Percentiles rank a stretch among this genome's conserved stretches.
These are phyloP conservation scores for Trichaptum fuscoviolaceum DNA, from an alignment of 768 basidiomycete species.

Conservation along the genomic window DNA sequence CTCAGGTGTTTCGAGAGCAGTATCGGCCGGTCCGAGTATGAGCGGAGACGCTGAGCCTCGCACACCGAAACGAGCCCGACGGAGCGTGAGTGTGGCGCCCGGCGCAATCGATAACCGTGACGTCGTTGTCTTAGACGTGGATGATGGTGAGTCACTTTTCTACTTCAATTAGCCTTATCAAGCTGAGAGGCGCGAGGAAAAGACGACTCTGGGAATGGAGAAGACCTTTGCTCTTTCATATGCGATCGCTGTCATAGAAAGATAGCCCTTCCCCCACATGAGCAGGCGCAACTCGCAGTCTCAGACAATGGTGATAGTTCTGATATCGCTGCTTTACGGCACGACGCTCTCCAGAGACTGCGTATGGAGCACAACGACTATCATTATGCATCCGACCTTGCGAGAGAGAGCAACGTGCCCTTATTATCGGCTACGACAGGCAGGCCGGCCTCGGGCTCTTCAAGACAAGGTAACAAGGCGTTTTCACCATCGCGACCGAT, in stretches of 20 bases:
- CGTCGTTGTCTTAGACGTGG: not conserved
- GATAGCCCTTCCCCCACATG: conserved; percentile 29
- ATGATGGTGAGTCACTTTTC: not conserved
- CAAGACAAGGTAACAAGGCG: conserved; percentile 13
- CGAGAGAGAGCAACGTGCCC: conserved; percentile 33
- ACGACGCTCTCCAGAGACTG: conserved; percentile 34
- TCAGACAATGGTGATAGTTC: conserved; percentile 19
- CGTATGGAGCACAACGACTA: conserved; percentile 81
- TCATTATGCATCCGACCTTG: conserved; percentile 80
- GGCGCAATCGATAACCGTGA: not conserved
- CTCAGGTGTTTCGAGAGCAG: not conserved
- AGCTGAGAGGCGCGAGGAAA: not conserved
- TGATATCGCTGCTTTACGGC: conserved; percentile 26
- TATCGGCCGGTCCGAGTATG: not conserved
- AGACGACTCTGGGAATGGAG: not conserved
- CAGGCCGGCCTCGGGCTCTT: conserved; percentile 13
- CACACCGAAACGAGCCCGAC: conserved; percentile 1
- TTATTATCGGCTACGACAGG: conserved; percentile 22
- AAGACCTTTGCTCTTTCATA: conserved; percentile 35
- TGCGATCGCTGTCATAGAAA: conserved; percentile 55
- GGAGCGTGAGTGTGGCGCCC: conserved; percentile 28
- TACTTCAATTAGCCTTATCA: not conserved
- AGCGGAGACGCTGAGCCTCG: conserved; percentile 11
- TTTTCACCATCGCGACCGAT: conserved; percentile 12
- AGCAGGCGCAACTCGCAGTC: conserved; percentile 17